A percentile compares a stretch with the other conserved stretches of the same genome.
Conservation (phyloP, 148 eudicot species). For the Rhododendron vialii region DNA sequence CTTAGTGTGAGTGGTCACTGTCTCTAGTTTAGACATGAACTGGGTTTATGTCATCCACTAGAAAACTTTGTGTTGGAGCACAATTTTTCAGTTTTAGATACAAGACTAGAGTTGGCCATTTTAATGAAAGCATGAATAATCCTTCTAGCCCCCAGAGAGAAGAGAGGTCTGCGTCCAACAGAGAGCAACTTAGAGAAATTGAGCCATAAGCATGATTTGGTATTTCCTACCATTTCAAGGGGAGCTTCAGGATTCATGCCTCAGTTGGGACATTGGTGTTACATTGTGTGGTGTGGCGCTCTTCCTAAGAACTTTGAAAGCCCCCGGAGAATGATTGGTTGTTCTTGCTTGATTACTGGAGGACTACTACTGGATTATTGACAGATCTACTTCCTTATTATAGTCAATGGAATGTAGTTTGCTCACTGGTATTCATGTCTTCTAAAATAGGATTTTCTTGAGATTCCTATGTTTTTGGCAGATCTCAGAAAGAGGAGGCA, state of each 20-base stretch:
- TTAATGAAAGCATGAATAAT: background rate
- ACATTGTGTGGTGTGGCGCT: background rate
- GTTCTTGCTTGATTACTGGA: background rate
- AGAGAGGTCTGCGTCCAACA: background rate
- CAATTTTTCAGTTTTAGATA: background rate
- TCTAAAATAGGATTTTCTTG: constrained; percentile 1
- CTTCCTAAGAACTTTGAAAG: background rate
- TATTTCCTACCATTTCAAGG: background rate
- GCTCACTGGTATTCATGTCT: background rate
- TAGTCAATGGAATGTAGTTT: background rate
- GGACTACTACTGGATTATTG: background rate
- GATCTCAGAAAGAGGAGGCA: constrained; percentile 91
- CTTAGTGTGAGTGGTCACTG: background rate
- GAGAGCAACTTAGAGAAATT: background rate
- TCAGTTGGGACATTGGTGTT: background rate
- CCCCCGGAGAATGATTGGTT: background rate
- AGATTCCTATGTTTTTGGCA: constrained; percentile 22
- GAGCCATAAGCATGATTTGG: background rate
- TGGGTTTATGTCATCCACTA: background rate
- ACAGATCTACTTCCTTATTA: background rate
- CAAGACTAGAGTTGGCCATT: background rate
- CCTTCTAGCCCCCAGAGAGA: background rate
- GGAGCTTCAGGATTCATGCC: background rate
- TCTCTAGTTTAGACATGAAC: background rate
- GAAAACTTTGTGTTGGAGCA: background rate